A percentile compares a stretch with the other conserved stretches of the same genome.
These are phyloP conservation scores for Umbelopsis vinacea DNA, from an alignment of 192 early-diverging fungal genomes.

Conservation along the genomic window DNA sequence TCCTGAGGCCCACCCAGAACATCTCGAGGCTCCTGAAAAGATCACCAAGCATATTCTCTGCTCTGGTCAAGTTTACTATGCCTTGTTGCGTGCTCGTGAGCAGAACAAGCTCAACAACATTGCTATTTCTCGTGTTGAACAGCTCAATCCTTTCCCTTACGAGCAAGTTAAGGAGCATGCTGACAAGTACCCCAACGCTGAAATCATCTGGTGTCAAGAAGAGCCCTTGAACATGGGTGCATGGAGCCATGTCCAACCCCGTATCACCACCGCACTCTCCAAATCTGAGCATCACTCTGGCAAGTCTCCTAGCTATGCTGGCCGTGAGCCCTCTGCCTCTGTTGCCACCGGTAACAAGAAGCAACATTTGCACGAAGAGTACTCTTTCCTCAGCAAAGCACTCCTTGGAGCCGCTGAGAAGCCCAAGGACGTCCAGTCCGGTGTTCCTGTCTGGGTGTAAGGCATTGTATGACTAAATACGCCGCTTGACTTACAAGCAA, in stretches of 20 bases:
- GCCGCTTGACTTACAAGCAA: neutral
- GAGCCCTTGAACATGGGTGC: constrained; percentile 94
- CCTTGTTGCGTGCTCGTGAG: constrained; percentile 83
- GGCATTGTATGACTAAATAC: too few species aligned
- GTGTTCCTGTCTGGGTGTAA: constrained; percentile 68
- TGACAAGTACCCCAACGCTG: constrained; percentile 91
- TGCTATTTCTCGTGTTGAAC: constrained; percentile 94
- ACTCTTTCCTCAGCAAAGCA: constrained; percentile 70
- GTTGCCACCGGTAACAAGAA: constrained; percentile 95
- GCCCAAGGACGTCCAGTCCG: constrained; percentile 67
- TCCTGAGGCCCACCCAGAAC: constrained; percentile 86
- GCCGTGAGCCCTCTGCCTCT: constrained; percentile 88
- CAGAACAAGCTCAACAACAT: constrained; percentile 89
- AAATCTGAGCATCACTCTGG: constrained; percentile 72
- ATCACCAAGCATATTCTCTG: constrained; percentile 95
- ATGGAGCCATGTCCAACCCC: constrained; percentile 87
- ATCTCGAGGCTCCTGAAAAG: constrained; percentile 78
- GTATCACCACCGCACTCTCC: constrained; percentile 81
- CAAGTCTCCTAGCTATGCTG: constrained; percentile 58
- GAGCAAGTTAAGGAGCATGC: constrained; percentile 82
- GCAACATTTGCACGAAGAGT: constrained; percentile 87
- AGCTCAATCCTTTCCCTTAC: constrained; percentile 96
- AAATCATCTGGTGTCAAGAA: constrained; percentile 95
- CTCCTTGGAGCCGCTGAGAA: constrained; percentile 71
- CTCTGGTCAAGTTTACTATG: constrained; percentile 97